A percentile compares a stretch with the other conserved stretches of the same genome.
Evolutionary conservation across 1,284 basidiomycete species (phyloP).

Genomic region (Schizophyllum commune): DNA sequence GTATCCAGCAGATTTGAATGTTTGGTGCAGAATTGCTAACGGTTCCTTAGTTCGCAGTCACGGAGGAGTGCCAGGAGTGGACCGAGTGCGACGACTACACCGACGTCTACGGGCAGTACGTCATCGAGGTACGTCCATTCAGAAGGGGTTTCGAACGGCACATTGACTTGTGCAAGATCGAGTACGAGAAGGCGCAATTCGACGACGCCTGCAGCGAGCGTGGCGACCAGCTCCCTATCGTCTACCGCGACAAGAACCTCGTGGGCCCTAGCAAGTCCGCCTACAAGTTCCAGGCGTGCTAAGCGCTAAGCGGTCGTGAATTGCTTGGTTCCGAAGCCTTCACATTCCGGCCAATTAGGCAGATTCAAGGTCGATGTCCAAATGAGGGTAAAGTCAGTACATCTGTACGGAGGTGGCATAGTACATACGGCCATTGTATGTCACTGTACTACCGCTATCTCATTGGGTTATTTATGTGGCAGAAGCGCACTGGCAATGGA

Average conservation of each 20-base stretch:
- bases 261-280: neutral
- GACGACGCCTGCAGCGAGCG: neutral
- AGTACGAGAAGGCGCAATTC: neutral
- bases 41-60: conserved; percentile 4
- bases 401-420: too few relatives aligned
- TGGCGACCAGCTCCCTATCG: neutral
- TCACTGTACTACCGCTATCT: too few relatives aligned
- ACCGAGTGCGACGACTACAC: conserved; percentile 10
- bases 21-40: too few relatives aligned
- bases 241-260: neutral
- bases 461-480: too few relatives aligned
- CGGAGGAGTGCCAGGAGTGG: conserved; percentile 10
- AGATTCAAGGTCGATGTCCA: too few relatives aligned
- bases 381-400: too few relatives aligned
- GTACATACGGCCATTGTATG: too few relatives aligned
- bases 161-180: neutral
- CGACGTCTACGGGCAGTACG: conserved; percentile 6
- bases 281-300: neutral
- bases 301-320: neutral
- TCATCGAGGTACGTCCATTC: conserved; percentile 5
- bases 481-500: too few relatives aligned
- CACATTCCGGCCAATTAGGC: too few relatives aligned
- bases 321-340: too few relatives aligned
- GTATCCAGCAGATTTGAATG: neutral
- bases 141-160: too few relatives aligned